Evolutionary conservation across 208 protist genomes (phyloP).

Genomic region (Acanthamoeba healyi): DNA sequence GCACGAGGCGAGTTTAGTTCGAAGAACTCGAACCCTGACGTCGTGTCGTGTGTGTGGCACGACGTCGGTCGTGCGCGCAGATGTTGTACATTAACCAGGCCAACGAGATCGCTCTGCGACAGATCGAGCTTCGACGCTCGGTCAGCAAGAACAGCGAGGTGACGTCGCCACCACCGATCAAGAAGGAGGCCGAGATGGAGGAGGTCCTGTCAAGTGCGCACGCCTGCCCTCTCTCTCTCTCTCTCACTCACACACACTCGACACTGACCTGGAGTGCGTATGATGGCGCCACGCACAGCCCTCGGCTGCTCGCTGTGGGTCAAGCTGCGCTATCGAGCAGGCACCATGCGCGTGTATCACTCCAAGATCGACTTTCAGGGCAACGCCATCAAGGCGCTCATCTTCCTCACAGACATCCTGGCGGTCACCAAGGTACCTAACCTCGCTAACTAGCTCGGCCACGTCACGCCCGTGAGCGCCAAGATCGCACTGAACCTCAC

Average conservation of each 20-base stretch:
- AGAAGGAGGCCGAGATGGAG: background rate
- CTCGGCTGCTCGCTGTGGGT: slow-evolving; percentile 56
- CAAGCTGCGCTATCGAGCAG: slow-evolving; percentile 37
- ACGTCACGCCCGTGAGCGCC: no score
- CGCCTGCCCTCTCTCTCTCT: background rate
- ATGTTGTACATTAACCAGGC: slow-evolving; percentile 68
- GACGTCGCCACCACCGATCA: background rate
- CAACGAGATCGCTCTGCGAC: background rate
- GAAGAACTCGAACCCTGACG: no score
- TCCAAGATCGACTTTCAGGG: slow-evolving; percentile 20
- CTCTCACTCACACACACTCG: background rate
- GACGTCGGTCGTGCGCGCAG: background rate
- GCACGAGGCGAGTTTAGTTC: background rate
- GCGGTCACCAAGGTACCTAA: background rate
- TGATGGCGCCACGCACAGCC: background rate
- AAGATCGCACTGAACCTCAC: no score
- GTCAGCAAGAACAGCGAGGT: background rate
- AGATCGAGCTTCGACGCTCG: background rate
- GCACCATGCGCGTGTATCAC: slow-evolving; percentile 33
- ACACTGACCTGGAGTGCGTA: background rate
- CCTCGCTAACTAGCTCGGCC: no score
- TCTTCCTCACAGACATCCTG: slow-evolving; percentile 1
- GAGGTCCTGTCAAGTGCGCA: background rate
- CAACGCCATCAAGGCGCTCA: background rate
- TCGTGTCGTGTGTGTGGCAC: no score